phyloP scores from a whole-genome alignment of 2,329 filamentous ascomycete genomes.

The Pyrenochaeta sp. region DNA sequence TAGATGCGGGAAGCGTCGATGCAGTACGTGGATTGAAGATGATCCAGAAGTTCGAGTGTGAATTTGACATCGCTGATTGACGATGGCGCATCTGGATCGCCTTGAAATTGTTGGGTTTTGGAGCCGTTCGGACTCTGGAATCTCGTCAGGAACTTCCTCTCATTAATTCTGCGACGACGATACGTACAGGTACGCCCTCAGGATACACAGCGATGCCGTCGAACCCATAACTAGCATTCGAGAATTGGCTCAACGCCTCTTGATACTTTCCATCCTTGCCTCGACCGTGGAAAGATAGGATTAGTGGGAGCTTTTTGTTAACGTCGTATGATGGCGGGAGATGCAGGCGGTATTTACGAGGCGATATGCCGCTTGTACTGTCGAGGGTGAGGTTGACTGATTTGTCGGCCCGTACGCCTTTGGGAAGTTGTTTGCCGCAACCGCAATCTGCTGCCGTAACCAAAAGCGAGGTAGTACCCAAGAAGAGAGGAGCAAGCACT shows the following conservation, averaged over 20 bases:
- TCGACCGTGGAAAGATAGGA: conserved; percentile 60
- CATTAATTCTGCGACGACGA: background rate
- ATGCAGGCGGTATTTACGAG: conserved; percentile 50
- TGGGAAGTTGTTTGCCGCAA: conserved; percentile 30
- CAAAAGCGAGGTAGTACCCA: background rate
- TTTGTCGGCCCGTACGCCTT: conserved; percentile 26
- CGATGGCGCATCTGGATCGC: conserved; percentile 51
- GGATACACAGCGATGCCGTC: conserved; percentile 58
- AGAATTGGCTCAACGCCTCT: conserved; percentile 56
- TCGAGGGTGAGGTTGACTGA: conserved; percentile 35
- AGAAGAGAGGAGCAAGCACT: background rate
- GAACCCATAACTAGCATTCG: conserved; percentile 54
- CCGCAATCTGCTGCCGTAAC: conserved; percentile 1
- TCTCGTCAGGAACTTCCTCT: background rate
- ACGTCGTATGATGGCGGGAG: conserved; percentile 52
- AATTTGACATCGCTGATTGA: conserved; percentile 57
- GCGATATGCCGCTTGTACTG: conserved; percentile 37
- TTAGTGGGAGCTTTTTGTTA: conserved; percentile 51
- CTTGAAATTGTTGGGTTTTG: conserved; percentile 50
- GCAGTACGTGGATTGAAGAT: conserved; percentile 54
- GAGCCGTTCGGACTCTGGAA: conserved; percentile 20
- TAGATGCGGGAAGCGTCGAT: conserved; percentile 57
- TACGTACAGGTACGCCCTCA: conserved; percentile 48
- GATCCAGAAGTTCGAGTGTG: conserved; percentile 53
- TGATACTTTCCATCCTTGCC: conserved; percentile 49